Conservation (phyloP, 305 asterid genomes). For the Rubia balearica region DNA sequence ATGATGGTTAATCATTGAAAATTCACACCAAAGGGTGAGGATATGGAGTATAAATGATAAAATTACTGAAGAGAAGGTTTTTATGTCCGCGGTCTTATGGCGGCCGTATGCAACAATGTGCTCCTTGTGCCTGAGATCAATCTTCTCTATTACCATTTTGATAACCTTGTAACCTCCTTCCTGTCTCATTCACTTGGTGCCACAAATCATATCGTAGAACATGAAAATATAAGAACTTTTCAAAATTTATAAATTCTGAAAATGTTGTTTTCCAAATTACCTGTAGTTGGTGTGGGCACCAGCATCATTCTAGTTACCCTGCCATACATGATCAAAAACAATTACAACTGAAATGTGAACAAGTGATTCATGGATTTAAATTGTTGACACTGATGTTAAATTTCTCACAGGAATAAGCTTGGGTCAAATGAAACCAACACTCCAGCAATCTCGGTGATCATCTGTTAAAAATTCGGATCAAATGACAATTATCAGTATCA, state of each 20-base stretch:
- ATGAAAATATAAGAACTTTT: neutral
- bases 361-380: neutral
- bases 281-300: constrained; percentile 94
- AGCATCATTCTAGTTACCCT: constrained; percentile 97
- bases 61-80: constrained; percentile 68
- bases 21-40: neutral
- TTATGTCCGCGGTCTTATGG: constrained; percentile 74
- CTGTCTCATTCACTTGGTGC: constrained; percentile 75
- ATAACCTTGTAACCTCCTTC: constrained; percentile 79
- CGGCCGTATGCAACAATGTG: constrained; percentile 85
- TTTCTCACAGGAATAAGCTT: constrained; percentile 61
- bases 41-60: too few relatives aligned
- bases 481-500: neutral
- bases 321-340: neutral
- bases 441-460: constrained; percentile 88
- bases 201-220: constrained; percentile 17
- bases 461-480: constrained; percentile 33
- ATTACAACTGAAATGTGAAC: neutral
- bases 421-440: constrained; percentile 81
- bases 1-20: neutral
- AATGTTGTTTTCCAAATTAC: constrained; percentile 17
- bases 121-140: constrained; percentile 64
- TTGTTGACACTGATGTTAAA: neutral
- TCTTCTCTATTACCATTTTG: constrained; percentile 80
- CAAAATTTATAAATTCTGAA: neutral